Evolutionary conservation across 1,284 basidiomycete species (phyloP), one percentile per base, ranked within the genome.

Genomic region (Leccinum pseudoinsigne): DNA sequence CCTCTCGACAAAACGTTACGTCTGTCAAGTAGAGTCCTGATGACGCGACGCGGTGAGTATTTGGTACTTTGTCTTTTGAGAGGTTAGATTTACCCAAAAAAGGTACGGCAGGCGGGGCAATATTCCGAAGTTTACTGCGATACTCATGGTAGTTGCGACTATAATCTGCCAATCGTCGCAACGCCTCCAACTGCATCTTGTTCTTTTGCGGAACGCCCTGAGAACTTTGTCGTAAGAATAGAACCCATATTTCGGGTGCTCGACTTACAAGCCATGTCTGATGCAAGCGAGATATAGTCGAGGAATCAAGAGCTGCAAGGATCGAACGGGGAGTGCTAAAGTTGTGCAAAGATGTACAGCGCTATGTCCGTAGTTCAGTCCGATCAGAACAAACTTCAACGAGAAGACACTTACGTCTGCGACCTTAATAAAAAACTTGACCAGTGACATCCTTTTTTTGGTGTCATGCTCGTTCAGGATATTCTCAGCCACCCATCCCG

Each of bases 341-440:
- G 77, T 99, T 99, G 72, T 92, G 86, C 67, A 99, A 75, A 10
- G 81, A 79, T 7, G 89, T 85, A 77, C 95, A 98, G 54, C 93
- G 90, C 94, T 97, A 70, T 10, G 62, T 66, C 65, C 68, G 76
- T 40, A 58, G 71, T 72, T 64, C 34, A 66, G 60, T 56, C 21
- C 71, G 61, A 76, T 63, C 69, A 23, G 70, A 70, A 61, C 71
- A 18, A 71, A 53, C 18, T 14, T 64, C 57, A 51, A 57, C 60
- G n/a, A 45, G 36, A 38, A 31, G 38, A 58, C 36, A 82, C 93
- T 79, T 74, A 95, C 95, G 76, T 97, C 94, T 21, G 95, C 94
- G 57, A 98, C 83, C 76, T 95, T 95, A 82, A 99, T 94, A 75
- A 97, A 98, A 74, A 96, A 98, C 77, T 98, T 98, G 73, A 98